Evolutionary conservation across 163 green algal species (phyloP), one percentile per base, ranked within the genome.

Genomic region (Coccomyxa subellipsoidea): DNA sequence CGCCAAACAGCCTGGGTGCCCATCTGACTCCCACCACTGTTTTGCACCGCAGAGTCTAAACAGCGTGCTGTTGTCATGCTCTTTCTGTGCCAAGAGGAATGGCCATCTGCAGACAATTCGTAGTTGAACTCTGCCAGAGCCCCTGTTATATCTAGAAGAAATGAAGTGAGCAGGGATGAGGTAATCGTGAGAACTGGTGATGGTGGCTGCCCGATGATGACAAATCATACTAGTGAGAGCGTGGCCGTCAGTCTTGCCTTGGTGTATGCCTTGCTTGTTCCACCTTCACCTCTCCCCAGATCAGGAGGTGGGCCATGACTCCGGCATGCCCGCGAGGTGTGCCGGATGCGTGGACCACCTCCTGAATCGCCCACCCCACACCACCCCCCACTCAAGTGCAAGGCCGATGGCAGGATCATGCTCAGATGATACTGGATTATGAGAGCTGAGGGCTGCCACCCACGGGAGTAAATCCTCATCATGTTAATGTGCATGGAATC

Each of bases 1-100:
- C 34, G 69, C 69, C 31, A 38, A 36, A 2, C 69, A 75, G n/a
- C 31, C 31, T 34, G n/a, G 69, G n/a, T 90, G 77, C 69, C 21
- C 47, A 12, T 59, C 47, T n/a, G n/a, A n/a, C n/a, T n/a, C n/a
- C n/a, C n/a, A n/a, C n/a, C n/a, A n/a, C n/a, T n/a, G n/a, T 7
- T 18, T 54, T 54, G 39, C 39, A 54, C 39, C n/a, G n/a, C n/a
- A n/a, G n/a, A n/a, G n/a, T n/a, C n/a, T n/a, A n/a, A n/a, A n/a
- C n/a, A n/a, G n/a, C n/a, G n/a, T n/a, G n/a, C n/a, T n/a, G n/a
- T n/a, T n/a, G n/a, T n/a, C n/a, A n/a, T n/a, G n/a, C n/a, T n/a
- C n/a, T n/a, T n/a, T n/a, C n/a, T n/a, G n/a, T n/a, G n/a, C n/a
- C n/a, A n/a, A n/a, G n/a, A n/a, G n/a, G n/a, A n/a, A n/a, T n/a